Percentiles rank a stretch among this genome's conserved stretches.
phyloP scores from a whole-genome alignment of 2,329 filamentous ascomycete genomes.

The Exutisphaerella laricina region DNA sequence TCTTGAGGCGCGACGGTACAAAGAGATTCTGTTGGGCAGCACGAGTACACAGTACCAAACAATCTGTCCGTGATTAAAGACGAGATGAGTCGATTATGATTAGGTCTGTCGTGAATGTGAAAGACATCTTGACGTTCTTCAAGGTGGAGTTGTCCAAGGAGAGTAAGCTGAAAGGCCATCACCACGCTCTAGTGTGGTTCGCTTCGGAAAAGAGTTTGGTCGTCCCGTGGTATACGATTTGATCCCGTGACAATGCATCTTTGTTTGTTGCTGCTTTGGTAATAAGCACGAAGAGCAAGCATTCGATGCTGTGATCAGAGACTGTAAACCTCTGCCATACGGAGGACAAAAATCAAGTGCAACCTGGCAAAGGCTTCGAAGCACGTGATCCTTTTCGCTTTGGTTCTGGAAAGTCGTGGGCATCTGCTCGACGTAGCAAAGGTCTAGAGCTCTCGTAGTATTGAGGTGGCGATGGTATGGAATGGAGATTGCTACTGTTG shows the following conservation, averaged over 20 bases:
- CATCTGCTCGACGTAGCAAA: no score
- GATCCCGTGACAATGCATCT: neutral
- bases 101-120: neutral
- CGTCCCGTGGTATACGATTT: neutral
- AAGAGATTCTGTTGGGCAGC: neutral
- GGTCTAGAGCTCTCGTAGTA: no score
- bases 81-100: neutral
- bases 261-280: neutral
- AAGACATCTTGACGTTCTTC: neutral
- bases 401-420: no score
- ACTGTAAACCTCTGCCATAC: no score
- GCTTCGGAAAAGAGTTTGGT: neutral
- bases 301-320: no score
- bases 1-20: neutral
- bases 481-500: neutral
- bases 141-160: conserved; percentile 1
- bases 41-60: conserved; percentile 3
- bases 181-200: neutral
- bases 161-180: neutral
- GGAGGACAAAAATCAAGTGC: no score
- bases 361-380: no score
- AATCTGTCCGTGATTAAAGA: neutral
- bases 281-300: neutral
- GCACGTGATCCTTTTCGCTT: no score
- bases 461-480: no score